Evolutionary conservation across 306 rosid genomes (phyloP).

Genomic region (Crotalaria pallida): DNA sequence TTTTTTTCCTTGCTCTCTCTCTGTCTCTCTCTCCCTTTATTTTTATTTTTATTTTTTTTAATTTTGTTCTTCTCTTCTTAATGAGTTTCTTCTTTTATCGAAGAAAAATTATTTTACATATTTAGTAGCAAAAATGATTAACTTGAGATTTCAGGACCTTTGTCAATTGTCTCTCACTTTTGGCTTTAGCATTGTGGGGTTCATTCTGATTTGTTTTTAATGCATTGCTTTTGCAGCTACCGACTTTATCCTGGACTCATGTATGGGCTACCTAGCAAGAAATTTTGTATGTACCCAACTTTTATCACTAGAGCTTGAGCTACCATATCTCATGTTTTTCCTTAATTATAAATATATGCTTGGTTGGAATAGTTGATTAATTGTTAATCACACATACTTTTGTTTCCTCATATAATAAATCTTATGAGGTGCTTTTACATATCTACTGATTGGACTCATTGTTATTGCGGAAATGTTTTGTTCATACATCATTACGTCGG

Average conservation of each 20-base stretch:
- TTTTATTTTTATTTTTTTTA: no score
- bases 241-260: slow-evolving; percentile 43
- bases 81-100: background rate
- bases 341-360: background rate
- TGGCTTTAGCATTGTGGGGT: background rate
- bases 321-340: slow-evolving; percentile 5
- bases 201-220: slow-evolving; percentile 28
- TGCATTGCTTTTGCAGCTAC: slow-evolving; percentile 45
- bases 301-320: slow-evolving; percentile 11
- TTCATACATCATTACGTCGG: background rate
- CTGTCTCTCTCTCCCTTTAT: no score
- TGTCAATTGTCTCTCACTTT: background rate
- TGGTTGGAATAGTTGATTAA: background rate
- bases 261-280: slow-evolving; percentile 66
- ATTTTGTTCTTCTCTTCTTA: background rate
- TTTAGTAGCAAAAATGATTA: background rate
- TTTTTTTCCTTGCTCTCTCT: background rate
- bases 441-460: background rate
- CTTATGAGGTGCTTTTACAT: background rate
- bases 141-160: background rate
- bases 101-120: background rate
- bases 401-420: background rate
- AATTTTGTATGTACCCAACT: slow-evolving; percentile 62
- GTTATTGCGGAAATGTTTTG: background rate
- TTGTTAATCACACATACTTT: background rate